Conservation (phyloP, 2,329 filamentous ascomycete genomes). For the Penicillium sp. region DNA sequence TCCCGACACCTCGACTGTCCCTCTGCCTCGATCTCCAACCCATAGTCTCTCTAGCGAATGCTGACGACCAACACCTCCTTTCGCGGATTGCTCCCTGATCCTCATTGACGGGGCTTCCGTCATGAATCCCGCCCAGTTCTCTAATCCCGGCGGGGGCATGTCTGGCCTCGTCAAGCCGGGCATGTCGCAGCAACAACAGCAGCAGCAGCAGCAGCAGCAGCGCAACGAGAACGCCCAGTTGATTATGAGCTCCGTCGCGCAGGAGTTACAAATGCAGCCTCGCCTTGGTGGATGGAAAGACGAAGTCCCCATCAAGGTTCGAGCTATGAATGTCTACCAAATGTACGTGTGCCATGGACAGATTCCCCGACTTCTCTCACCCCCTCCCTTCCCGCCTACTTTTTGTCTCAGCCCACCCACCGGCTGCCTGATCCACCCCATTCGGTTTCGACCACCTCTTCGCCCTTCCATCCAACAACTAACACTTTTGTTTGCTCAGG, state of each 20-base stretch:
- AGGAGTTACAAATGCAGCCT: slow-evolving; percentile 46
- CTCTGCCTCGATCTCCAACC: slow-evolving; percentile 1
- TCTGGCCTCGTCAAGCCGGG: slow-evolving; percentile 39
- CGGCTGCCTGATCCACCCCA: background rate
- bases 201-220: slow-evolving; percentile 22
- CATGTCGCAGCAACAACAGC: slow-evolving; percentile 39
- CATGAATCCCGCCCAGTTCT: slow-evolving; percentile 49
- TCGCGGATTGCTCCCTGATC: slow-evolving; percentile 41
- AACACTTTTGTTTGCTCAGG: slow-evolving; percentile 30
- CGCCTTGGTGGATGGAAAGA: slow-evolving; percentile 51
- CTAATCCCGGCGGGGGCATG: slow-evolving; percentile 43
- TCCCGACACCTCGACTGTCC: background rate
- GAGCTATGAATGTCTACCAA: slow-evolving; percentile 49
- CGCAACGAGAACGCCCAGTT: slow-evolving; percentile 42
- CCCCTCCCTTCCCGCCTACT: slow-evolving; percentile 2
- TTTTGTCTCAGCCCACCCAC: slow-evolving; percentile 3
- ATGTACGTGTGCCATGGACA: slow-evolving; percentile 40
- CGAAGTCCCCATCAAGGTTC: slow-evolving; percentile 44
- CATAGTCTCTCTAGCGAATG: slow-evolving; percentile 37
- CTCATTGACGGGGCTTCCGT: slow-evolving; percentile 45
- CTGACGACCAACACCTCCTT: slow-evolving; percentile 35
- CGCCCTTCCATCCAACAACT: slow-evolving; percentile 13
- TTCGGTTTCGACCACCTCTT: background rate
- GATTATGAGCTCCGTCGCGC: slow-evolving; percentile 45
- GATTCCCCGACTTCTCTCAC: background rate